Conservation (phyloP, 2,329 filamentous ascomycete species). For the Apiospora aurea region DNA sequence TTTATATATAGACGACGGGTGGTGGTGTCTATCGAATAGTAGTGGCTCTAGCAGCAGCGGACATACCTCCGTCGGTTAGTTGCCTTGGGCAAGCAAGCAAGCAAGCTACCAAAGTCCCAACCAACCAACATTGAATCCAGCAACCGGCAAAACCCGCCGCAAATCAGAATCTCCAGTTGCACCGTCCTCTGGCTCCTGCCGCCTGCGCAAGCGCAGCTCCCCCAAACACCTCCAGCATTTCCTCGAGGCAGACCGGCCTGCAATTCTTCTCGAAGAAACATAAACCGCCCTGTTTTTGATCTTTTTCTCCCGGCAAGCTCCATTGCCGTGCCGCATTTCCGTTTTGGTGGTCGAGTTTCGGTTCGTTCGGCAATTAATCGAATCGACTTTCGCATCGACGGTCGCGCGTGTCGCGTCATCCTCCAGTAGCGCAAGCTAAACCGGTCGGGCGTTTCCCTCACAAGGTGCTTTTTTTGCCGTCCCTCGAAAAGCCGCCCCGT, state of each 20-base stretch:
- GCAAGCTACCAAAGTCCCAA: background rate
- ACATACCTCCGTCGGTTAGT: constrained; percentile 20
- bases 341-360: background rate
- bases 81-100: background rate
- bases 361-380: constrained; percentile 10
- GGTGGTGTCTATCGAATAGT: constrained; percentile 6
- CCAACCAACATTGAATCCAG: background rate
- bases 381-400: background rate
- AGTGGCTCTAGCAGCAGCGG: constrained; percentile 15
- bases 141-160: constrained; percentile 17
- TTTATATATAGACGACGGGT: background rate
- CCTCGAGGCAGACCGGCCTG: background rate
- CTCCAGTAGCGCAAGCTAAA: no score
- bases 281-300: background rate
- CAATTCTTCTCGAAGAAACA: background rate
- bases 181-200: background rate
- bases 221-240: background rate
- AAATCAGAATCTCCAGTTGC: constrained; percentile 21
- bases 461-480: background rate
- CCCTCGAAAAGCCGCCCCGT: background rate
- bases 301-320: background rate
- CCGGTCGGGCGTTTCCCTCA: no score
- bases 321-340: constrained; percentile 3
- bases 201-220: background rate
- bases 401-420: constrained; percentile 16